A percentile compares a stretch with the other conserved stretches of the same genome.
phyloP scores from a whole-genome alignment of 352 stramenopile genomes.

The Thalassiosira allenii region DNA sequence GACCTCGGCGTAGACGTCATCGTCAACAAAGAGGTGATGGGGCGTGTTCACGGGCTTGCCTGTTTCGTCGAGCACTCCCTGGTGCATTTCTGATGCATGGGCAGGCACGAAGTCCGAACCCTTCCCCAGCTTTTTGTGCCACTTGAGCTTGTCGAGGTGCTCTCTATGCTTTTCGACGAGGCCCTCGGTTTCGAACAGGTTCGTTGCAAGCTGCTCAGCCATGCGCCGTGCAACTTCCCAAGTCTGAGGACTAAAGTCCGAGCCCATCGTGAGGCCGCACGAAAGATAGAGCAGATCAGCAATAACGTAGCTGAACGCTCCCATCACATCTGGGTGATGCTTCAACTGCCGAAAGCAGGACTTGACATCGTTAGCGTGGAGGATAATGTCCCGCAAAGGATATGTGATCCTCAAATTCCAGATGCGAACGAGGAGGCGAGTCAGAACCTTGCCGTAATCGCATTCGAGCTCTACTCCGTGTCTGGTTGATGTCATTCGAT shows the following conservation, averaged over 20 bases:
- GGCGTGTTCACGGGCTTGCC: slow-evolving; percentile 14
- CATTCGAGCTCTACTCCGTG: slow-evolving; percentile 17
- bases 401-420: slow-evolving; percentile 47
- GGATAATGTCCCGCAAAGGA: slow-evolving; percentile 16
- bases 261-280: slow-evolving; percentile 25
- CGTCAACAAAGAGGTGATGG: slow-evolving; percentile 37
- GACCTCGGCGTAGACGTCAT: slow-evolving; percentile 38
- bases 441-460: slow-evolving; percentile 17
- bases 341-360: slow-evolving; percentile 47
- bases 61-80: slow-evolving; percentile 17
- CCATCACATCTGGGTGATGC: slow-evolving; percentile 45
- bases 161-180: background rate
- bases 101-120: background rate
- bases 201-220: slow-evolving; percentile 16
- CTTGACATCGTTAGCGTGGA: slow-evolving; percentile 57
- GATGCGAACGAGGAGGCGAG: slow-evolving; percentile 10
- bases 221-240: slow-evolving; percentile 21
- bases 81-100: background rate
- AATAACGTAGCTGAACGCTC: slow-evolving; percentile 39
- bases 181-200: slow-evolving; percentile 17
- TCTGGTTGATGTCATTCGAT: slow-evolving; percentile 42
- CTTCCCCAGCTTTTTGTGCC: slow-evolving; percentile 12
- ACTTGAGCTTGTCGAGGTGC: slow-evolving; percentile 22
- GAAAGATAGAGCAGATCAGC: slow-evolving; percentile 25
- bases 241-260: slow-evolving; percentile 24